Evolutionary conservation across 345 rosid genomes (phyloP), one percentile per base, ranked within the genome.

Genomic region (Citrus australasica): DNA sequence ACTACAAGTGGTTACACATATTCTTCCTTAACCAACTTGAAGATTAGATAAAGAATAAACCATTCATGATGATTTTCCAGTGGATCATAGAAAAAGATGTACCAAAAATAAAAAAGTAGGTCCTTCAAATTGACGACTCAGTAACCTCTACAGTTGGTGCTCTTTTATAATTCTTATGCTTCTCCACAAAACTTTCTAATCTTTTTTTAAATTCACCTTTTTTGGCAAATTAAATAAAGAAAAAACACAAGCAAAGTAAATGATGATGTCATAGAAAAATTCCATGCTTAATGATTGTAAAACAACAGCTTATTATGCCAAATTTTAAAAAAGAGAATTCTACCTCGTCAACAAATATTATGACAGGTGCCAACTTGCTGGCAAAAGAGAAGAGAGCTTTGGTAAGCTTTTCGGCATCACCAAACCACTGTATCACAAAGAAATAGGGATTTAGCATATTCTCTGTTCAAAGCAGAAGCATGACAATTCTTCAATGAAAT

Each of bases 331-430:
- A 65, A 71, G 67, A 77, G 61, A 27, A 64, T 70, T 82, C 80
- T 78, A 94, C 99, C 98, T 97, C 99, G 58, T 97, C 99, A 76
- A 97, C 98, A 89, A 97, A 94, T 81, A 97, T 90, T 78, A 97
- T 90, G 46, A 93, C 98, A 35, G 99, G 99, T 11, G 97, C 92
- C 80, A 97, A 90, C 81, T 90, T 93, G 87, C 91, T 86, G 40
- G 98, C 98, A 86, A 94, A 97, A 59, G 99, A 92, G 86, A 96
- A 96, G 35, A 96, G 91, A 73, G 97, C 98, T 86, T 92, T 94
- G 1, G 98, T 96, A 71, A 96, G 97, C 89, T 96, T 96, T 85
- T 94, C 98, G 32, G 99, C 98, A 81, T 96, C 99, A 86, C 99
- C 99, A 87, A 94, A 94, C 99, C 98, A 94, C 99, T 96, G 87